Evolutionary conservation across 371 early-diverging fungal species (phyloP).

Genomic region (Lichtheimia ornata): DNA sequence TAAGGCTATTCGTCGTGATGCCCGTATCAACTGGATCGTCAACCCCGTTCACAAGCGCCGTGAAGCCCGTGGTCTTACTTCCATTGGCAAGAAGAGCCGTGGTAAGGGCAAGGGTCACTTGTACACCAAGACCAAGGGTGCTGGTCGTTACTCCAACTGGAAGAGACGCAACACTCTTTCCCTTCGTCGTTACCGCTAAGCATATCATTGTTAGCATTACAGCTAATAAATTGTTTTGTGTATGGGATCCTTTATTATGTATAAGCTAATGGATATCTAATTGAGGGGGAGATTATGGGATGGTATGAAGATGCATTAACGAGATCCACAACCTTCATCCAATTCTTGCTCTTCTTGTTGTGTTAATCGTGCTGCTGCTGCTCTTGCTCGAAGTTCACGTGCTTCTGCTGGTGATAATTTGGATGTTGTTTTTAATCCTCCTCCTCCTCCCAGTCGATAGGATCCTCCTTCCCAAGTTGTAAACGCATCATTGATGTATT

Average conservation of each 20-base stretch:
- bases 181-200: slow-evolving; percentile 83
- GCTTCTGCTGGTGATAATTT: background rate
- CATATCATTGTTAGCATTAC: slow-evolving; percentile 1
- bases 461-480: slow-evolving; percentile 33
- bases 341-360: slow-evolving; percentile 54
- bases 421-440: background rate
- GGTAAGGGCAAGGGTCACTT: slow-evolving; percentile 98
- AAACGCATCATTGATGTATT: slow-evolving; percentile 25
- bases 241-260: too few relatives aligned
- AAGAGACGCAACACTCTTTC: slow-evolving; percentile 78
- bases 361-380: slow-evolving; percentile 40
- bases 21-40: slow-evolving; percentile 94
- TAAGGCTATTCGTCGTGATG: slow-evolving; percentile 97
- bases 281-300: background rate
- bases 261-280: background rate
- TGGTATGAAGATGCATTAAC: background rate
- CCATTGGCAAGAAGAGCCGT: slow-evolving; percentile 96
- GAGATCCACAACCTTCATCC: slow-evolving; percentile 49
- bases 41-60: slow-evolving; percentile 98
- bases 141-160: slow-evolving; percentile 85
- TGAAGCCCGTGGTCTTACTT: slow-evolving; percentile 98
- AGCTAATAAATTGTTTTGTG: too few relatives aligned
- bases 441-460: slow-evolving; percentile 35
- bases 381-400: slow-evolving; percentile 36
- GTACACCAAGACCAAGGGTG: slow-evolving; percentile 98